Percentiles rank a stretch among this genome's conserved stretches.
Conservation (phyloP, 257 asterid species). For the Fraxinus cuspidata region DNA sequence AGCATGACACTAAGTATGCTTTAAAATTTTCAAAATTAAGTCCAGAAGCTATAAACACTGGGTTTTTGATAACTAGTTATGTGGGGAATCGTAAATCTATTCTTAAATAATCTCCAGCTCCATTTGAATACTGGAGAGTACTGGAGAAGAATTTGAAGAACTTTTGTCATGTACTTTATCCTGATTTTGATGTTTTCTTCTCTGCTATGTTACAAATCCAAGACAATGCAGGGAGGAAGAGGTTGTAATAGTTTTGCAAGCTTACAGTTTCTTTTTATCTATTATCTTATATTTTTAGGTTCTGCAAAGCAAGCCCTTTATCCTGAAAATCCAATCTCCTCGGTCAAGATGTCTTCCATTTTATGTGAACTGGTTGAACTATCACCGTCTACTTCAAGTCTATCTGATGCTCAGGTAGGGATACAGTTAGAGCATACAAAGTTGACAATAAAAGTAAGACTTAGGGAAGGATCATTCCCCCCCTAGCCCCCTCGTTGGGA, state of each 20-base stretch:
- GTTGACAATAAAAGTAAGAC: no score
- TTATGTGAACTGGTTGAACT: conserved; percentile 52
- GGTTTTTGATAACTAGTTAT: background rate
- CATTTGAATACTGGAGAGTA: background rate
- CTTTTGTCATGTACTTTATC: background rate
- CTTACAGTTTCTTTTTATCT: conserved; percentile 9
- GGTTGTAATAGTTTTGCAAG: conserved; percentile 3
- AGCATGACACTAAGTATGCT: background rate
- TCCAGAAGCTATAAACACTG: background rate
- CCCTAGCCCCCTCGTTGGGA: no score
- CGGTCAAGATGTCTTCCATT: conserved; percentile 51
- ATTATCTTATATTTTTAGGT: conserved; percentile 44
- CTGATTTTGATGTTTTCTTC: background rate
- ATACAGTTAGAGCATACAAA: background rate
- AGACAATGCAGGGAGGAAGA: background rate
- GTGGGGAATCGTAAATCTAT: background rate
- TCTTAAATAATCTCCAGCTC: background rate
- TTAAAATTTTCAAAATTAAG: background rate
- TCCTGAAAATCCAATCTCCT: conserved; percentile 60
- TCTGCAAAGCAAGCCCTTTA: conserved; percentile 61
- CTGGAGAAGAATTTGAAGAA: background rate
- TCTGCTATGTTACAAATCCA: background rate
- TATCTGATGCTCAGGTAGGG: conserved; percentile 56
- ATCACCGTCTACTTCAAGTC: conserved; percentile 39
- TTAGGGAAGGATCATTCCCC: no score